Base-by-base conservation (phyloP, 2,329 filamentous ascomycete species). In the Pyricularia grisea region DNA sequence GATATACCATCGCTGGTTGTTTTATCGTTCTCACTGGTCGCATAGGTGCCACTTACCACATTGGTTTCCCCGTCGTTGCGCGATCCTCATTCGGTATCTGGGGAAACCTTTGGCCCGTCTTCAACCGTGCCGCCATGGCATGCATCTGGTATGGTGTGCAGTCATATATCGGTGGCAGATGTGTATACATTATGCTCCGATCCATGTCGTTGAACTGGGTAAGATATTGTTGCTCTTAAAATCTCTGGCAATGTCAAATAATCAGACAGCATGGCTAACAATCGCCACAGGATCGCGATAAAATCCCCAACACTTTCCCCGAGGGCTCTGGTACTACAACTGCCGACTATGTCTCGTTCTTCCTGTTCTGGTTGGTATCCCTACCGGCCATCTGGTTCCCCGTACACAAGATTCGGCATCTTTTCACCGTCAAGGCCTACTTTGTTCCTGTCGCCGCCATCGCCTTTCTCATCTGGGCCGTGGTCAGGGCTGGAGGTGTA, bases 121-220 rank as follows among this genome's bases (percentile, higher is more conserved):
- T 97, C 73, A 97, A 97, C 76, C 87, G 93, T 61, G 91, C 92
- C n/a, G 92, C 88, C 7, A 94, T 96, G 85, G 90, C 92, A 1
- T 93, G 92, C 73, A 87, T 96, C 71, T 96, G 92, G 93, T 94
- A 94, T 72, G 92, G 92, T 67, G 92, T 96, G 30, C 92, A 95
- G 77, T 80, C 87, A 6, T 97, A 92, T 81, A 96, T 97, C 72
- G 93, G 93, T 73, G 91, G 91, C 30, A 83, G 90, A 70, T 97
- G 93, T 73, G 89, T 97, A 4, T 93, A 93, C 71, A 81, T 97
- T 70, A 97, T 97, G 92, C 94, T 97, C 71, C 85, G 90, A 65
- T 82, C 92, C 4, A 94, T 97, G 76, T 97, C 92, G 92, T 86
- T 82, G 71, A 85, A 83, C 66, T 91, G 87, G 86, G 81, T 85